These are phyloP conservation scores for Botrytis sinoallii DNA, from an alignment of 2,329 filamentous ascomycete species.

Conservation along the genomic window DNA sequence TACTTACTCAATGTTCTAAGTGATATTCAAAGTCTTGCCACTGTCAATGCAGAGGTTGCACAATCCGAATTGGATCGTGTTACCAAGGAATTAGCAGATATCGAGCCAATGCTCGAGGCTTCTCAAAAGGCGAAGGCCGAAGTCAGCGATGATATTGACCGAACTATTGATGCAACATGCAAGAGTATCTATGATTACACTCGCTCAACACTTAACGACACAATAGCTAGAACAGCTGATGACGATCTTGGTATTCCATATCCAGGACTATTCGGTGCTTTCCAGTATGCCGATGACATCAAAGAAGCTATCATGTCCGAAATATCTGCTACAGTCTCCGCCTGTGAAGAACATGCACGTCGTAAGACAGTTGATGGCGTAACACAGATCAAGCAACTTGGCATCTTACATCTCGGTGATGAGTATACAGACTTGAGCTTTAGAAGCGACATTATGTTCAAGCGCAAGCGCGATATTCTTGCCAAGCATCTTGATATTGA, in stretches of 20 bases:
- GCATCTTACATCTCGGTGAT: constrained; percentile 82
- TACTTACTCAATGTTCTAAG: constrained; percentile 92
- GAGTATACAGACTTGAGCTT: constrained; percentile 85
- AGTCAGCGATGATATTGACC: constrained; percentile 77
- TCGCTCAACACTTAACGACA: constrained; percentile 67
- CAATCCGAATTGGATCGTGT: constrained; percentile 82
- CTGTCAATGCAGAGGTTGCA: constrained; percentile 83
- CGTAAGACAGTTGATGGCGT: constrained; percentile 75
- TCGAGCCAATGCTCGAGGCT: constrained; percentile 82
- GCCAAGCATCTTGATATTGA: constrained; percentile 84
- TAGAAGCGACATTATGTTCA: constrained; percentile 87
- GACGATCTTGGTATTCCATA: constrained; percentile 80
- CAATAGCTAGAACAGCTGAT: constrained; percentile 74
- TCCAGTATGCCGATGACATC: constrained; percentile 89
- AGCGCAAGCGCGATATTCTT: constrained; percentile 72
- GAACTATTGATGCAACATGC: constrained; percentile 79
- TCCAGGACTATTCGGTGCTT: constrained; percentile 78
- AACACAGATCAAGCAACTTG: constrained; percentile 82
- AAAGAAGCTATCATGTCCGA: constrained; percentile 89
- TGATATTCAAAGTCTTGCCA: constrained; percentile 78
- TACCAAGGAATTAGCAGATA: constrained; percentile 70
- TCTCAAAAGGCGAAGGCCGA: constrained; percentile 77
- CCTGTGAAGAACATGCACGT: constrained; percentile 85
- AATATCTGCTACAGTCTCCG: constrained; percentile 72
- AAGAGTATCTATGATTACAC: constrained; percentile 83